Base-by-base conservation (phyloP, 192 early-diverging fungal species). In the Anaeromyces robustus region DNA sequence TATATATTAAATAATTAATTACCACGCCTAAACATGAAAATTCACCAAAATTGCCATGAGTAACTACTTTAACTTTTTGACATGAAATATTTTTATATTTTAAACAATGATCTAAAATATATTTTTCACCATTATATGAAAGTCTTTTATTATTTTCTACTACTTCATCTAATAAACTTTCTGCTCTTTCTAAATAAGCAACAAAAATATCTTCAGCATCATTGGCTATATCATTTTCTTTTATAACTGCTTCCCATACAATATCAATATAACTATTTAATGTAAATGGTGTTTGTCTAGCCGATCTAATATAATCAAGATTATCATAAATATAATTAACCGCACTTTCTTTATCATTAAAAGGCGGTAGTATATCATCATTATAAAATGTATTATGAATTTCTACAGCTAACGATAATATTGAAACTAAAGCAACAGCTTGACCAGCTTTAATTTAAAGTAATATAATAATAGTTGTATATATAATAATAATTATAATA, bases 31-130 rank as follows among this genome's bases (percentile, higher is more conserved):
- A 89, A 30, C 89, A 90, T 5, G 90, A 89, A 79, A 91, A 81
- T 31, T 83, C 84, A 9, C 90, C 98, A 30, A 97, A 98, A 85
- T 99, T 99, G 87, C 97, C 98, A 87, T 99, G 98, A 1, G 97
- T 99, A 78, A 99, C 85, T 2, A 99, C 92, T 31, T 88, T 86
- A 18, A 87, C 77, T 59, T 7, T n/a, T 9, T 16, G 26, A 22
- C 59, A 26, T 31, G 39, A 19, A 77, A 31, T 6, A 29, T 29
- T 16, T 89, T 83, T 39, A 85, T 83, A 4, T 87, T 77, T 17
- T 81, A 80, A 29, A 85, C 80, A 78, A 78, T 89, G 83, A 2
- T 87, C 81, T 37, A 94, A 79, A 59, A 95, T 90, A 43, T 81
- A 95, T 80, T 94, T 89, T 11, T 93, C 94, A 14, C 98, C 98